These are phyloP conservation scores for Tolypocladium album DNA, from an alignment of 2,329 filamentous ascomycete species.

Conservation along the genomic window DNA sequence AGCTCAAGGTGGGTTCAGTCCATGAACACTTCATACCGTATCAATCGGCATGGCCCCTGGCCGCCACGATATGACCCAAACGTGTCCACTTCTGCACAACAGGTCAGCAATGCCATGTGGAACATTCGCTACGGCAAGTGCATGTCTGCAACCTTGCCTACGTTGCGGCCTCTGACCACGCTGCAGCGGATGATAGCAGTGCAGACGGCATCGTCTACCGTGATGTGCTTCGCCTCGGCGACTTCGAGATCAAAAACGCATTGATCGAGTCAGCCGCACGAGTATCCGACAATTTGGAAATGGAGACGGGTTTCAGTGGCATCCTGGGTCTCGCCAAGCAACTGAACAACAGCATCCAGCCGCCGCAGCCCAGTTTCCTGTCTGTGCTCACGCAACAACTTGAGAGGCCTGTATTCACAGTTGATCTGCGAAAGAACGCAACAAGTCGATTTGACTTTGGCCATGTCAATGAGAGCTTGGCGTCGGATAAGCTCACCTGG, in stretches of 20 bases:
- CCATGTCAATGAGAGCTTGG: conserved; percentile 28
- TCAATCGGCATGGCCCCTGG: conserved; percentile 23
- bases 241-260: conserved; percentile 30
- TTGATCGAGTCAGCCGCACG: conserved; percentile 37
- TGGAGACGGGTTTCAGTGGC: conserved; percentile 32
- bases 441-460: conserved; percentile 42
- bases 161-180: background rate
- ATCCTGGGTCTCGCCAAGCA: conserved; percentile 41
- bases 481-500: conserved; percentile 32
- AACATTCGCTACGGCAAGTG: conserved; percentile 35
- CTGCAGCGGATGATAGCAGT: conserved; percentile 30
- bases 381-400: conserved; percentile 31
- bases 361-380: conserved; percentile 31
- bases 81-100: conserved; percentile 30
- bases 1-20: conserved; percentile 41
- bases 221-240: conserved; percentile 37
- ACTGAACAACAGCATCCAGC: conserved; percentile 31
- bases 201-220: conserved; percentile 37
- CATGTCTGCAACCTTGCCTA: conserved; percentile 2
- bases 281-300: conserved; percentile 31
- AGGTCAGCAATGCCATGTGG: conserved; percentile 35
- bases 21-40: conserved; percentile 29
- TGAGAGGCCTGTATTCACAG: conserved; percentile 32
- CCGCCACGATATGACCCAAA: conserved; percentile 31
- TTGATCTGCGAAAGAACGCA: conserved; percentile 36